Conservation (phyloP, 495 filamentous ascomycete species). For the Hypoxylon cercidicola region DNA sequence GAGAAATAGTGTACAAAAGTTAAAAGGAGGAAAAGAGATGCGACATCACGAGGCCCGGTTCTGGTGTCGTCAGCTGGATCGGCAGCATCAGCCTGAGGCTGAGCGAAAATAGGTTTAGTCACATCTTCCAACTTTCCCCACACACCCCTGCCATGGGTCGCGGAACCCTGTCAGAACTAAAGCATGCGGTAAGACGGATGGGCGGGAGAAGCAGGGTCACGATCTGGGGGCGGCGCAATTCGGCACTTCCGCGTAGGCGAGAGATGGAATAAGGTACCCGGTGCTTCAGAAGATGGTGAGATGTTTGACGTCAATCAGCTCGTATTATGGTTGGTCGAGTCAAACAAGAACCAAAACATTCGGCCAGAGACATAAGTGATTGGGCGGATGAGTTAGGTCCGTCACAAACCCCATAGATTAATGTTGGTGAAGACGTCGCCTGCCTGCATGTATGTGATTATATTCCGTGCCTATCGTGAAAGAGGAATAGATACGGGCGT, state of each 20-base stretch:
- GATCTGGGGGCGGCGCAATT: conserved; percentile 30
- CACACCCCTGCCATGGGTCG: conserved; percentile 4
- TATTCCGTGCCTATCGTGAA: too few relatives aligned
- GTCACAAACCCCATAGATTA: conserved; percentile 16
- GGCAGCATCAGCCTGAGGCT: conserved; percentile 28
- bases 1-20: conserved; percentile 21
- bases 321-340: conserved; percentile 23
- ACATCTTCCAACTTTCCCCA: conserved; percentile 20
- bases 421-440: conserved; percentile 22
- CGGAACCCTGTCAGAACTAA: not conserved
- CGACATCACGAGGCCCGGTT: conserved; percentile 41
- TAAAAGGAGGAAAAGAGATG: conserved; percentile 31
- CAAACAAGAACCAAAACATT: conserved; percentile 31
- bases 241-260: conserved; percentile 28
- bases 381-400: conserved; percentile 29
- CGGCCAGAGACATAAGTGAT: conserved; percentile 8
- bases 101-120: conserved; percentile 29
- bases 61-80: conserved; percentile 31
- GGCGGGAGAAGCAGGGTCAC: conserved; percentile 19
- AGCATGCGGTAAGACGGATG: conserved; percentile 35
- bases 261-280: conserved; percentile 12
- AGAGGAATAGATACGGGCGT: too few relatives aligned
- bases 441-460: too few relatives aligned
- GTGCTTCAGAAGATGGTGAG: conserved; percentile 7
- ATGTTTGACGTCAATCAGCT: conserved; percentile 33